Evolutionary conservation across 176 grass and related monocot species (phyloP), one percentile per base, ranked within the genome.

Genomic region (Carex parvula): DNA sequence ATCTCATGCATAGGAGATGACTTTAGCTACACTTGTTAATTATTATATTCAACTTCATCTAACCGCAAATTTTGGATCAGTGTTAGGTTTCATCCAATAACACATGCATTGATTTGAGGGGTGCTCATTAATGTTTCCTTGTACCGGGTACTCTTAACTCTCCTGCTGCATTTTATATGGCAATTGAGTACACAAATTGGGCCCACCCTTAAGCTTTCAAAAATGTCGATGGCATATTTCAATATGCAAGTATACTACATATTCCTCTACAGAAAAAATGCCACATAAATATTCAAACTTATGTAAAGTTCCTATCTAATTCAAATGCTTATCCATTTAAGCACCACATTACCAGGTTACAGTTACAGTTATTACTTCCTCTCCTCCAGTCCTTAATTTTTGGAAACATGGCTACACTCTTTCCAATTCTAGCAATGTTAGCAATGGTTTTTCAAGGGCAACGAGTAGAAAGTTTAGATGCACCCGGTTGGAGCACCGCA

Each of bases 1-100:
- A 83, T 83, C 80, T 65, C 80, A 67, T 35, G 29, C 29, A 35
- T 44, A 82, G 60, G 20, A 83, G 80, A 10, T 83, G 80, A 83
- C 80, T 67, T 65, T 32, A 44, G 20, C 10, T 65, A 63, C 18
- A 83, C 29, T 52, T 68, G 20, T 76, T 55, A 77, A 56, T 30
- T 55, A 55, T 56, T 55, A 77, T 77, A 77, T 56, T 77, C 22
- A 77, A 16, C 21, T 32, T 77, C 24, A 55, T 77, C 42, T 55
- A 83, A 68, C 80, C 80, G 37, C 62, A 41, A 68, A 83, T 5
- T 68, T 52, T 65, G 80, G 80, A 83, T 83, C 59, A 37, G 35
- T 83, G 55, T 52, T 3, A 64, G 71, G 46, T 77, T 77, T 17
- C 9, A 41, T 50, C 41, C 8, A 42, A 22, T 22, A 18, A 72